These are phyloP conservation scores for Candida nonsorbophila DNA, from an alignment of 805 yeast species.

Conservation along the genomic window DNA sequence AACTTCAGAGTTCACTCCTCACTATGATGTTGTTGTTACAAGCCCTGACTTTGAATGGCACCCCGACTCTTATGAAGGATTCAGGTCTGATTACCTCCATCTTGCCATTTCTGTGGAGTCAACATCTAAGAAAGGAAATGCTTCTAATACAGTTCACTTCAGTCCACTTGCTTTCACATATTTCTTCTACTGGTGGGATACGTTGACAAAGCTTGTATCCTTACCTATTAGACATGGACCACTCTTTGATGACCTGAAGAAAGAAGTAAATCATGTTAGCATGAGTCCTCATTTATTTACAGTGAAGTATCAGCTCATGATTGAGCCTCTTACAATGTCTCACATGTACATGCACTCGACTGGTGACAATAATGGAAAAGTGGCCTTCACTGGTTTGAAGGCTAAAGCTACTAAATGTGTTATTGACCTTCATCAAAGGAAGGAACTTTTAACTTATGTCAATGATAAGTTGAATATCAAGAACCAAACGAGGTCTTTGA, in stretches of 20 bases:
- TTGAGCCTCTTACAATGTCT: slow-evolving; percentile 35
- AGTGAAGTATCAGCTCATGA: slow-evolving; percentile 33
- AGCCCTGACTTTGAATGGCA: slow-evolving; percentile 55
- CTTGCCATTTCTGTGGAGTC: slow-evolving; percentile 35
- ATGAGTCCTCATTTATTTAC: slow-evolving; percentile 37
- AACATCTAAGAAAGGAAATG: slow-evolving; percentile 21
- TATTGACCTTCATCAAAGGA: slow-evolving; percentile 37
- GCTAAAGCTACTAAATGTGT: slow-evolving; percentile 27
- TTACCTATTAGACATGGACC: slow-evolving; percentile 33
- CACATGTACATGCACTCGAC: slow-evolving; percentile 28
- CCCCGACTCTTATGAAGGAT: slow-evolving; percentile 74
- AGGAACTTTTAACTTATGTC: slow-evolving; percentile 29
- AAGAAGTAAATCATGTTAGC: slow-evolving; percentile 18
- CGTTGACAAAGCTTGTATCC: slow-evolving; percentile 23
- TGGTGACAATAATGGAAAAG: slow-evolving; percentile 15
- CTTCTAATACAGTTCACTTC: slow-evolving; percentile 30
- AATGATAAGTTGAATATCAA: slow-evolving; percentile 32
- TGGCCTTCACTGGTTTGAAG: slow-evolving; percentile 35
- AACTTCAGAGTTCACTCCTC: slow-evolving; percentile 48
- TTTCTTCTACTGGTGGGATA: slow-evolving; percentile 40
- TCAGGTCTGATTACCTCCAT: slow-evolving; percentile 79
- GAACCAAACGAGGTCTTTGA: slow-evolving; percentile 44
- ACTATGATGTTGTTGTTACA: slow-evolving; percentile 56
- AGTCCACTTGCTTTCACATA: slow-evolving; percentile 34
- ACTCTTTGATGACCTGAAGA: slow-evolving; percentile 17